These are phyloP conservation scores for Plantago elongata DNA, from an alignment of 257 asterid species.

Conservation along the genomic window DNA sequence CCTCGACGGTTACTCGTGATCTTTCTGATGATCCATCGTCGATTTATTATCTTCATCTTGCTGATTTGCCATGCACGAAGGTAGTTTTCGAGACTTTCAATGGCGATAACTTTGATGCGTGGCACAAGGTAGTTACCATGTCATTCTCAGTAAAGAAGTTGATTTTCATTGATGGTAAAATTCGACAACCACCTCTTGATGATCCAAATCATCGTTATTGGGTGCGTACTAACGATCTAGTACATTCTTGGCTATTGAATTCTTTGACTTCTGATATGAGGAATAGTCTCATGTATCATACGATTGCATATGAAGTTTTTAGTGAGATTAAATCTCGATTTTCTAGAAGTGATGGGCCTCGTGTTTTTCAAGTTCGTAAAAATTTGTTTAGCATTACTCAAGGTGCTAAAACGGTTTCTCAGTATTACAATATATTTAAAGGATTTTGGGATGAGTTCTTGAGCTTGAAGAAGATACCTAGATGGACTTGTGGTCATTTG, in stretches of 20 bases:
- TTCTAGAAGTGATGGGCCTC: no score
- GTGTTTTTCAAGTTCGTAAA: not conserved
- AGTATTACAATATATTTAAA: no score
- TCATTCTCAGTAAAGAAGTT: not conserved
- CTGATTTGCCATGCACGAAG: not conserved
- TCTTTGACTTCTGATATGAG: not conserved
- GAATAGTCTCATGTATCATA: no score
- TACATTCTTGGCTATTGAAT: not conserved
- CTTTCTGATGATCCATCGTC: not conserved
- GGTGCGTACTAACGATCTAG: not conserved
- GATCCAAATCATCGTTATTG: not conserved
- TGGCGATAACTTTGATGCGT: not conserved
- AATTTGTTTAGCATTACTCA: not conserved
- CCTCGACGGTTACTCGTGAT: no score
- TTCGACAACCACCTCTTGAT: not conserved
- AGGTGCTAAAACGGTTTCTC: not conserved
- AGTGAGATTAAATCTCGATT: not conserved
- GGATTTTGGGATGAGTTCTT: not conserved
- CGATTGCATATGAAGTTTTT: not conserved
- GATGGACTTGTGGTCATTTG: not conserved
- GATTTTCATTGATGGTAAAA: not conserved
- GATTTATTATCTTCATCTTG: not conserved
- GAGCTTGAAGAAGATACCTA: not conserved
- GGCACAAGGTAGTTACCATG: not conserved
- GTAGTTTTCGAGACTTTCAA: not conserved